Evolutionary conservation across 1,139 yeast species (phyloP), one percentile per base, ranked within the genome.

Genomic region (Chernovozyma aurita): DNA sequence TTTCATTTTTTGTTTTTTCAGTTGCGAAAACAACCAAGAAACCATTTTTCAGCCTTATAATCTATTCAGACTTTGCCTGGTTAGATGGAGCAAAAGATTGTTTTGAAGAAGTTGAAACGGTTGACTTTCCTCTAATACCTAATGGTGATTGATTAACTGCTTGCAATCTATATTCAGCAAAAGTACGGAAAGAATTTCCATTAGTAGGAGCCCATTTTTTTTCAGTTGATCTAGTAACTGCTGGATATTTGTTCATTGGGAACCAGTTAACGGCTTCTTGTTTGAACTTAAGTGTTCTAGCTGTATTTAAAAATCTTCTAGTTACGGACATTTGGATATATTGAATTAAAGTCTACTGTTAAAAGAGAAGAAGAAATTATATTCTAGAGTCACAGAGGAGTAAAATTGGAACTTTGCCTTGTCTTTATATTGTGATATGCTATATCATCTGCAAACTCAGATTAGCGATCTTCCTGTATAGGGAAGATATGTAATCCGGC

Each of bases 161-260:
- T 47, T 68, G 68, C 49, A 73, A 61, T 49, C 81, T 59, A 62
- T 76, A 76, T 49, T 76, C 80, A 26, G 78, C 78, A 55, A 76
- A 76, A 2, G 76, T 59, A 45, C 73, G 63, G 61, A 69, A 74
- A 2, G 75, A 59, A 35, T 62, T 57, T 30, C 70, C 70, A 37
- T 55, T 47, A 18, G 61, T 59, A 27, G 71, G 70, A 35, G 53
- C 52, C 70, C 70, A 65, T 47, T 59, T 63, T 36, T 42, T 34
- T 13, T 45, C 43, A 14, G 44, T 28, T 13, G 42, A 30, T 8
- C 39, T 38, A 20, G 52, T 42, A 18, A 52, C 44, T 29, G 47
- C 46, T 27, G 50, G 44, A 37, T 55, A 46, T 43, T 53, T 53
- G 46, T 46, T 47, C 31, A 36, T 31, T 18, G 39, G 39, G 44